A percentile compares a stretch with the other conserved stretches of the same genome.
Evolutionary conservation across 495 filamentous ascomycete species (phyloP).

Genomic region (Haplographium delicatum): DNA sequence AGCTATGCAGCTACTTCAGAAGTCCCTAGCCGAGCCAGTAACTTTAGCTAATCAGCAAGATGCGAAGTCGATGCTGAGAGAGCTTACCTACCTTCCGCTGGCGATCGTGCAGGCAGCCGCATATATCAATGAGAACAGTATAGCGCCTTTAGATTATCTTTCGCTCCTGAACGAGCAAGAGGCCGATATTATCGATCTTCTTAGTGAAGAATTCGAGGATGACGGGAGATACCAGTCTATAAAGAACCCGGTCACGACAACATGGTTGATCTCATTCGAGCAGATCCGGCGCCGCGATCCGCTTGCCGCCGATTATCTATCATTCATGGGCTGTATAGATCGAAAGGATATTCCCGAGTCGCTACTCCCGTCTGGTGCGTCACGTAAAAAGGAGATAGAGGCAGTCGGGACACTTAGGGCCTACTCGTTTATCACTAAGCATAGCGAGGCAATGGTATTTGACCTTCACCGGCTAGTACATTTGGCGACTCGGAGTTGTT

Average conservation of each 20-base stretch:
- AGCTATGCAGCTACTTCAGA: constrained; percentile 12
- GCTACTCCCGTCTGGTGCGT: constrained; percentile 7
- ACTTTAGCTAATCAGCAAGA: constrained; percentile 1
- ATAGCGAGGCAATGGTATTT: neutral
- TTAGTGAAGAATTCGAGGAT: no score
- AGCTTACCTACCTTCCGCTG: constrained; percentile 40
- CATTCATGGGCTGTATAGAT: constrained; percentile 19
- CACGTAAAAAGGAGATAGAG: constrained; percentile 12
- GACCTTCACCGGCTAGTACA: constrained; percentile 44
- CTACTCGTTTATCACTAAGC: constrained; percentile 35
- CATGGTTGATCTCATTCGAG: constrained; percentile 24
- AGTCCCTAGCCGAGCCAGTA: neutral
- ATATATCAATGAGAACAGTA: no score
- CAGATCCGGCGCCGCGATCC: constrained; percentile 32
- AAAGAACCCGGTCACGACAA: constrained; percentile 17
- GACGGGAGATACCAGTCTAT: constrained; percentile 3
- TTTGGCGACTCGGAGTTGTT: constrained; percentile 37
- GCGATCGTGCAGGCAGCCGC: no score
- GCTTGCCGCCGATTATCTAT: constrained; percentile 23
- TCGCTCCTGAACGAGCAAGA: constrained; percentile 14
- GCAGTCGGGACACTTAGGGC: constrained; percentile 37
- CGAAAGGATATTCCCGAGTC: constrained; percentile 13
- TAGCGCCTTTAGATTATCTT: constrained; percentile 5
- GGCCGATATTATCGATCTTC: constrained; percentile 19
- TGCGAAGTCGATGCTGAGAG: constrained; percentile 28